These are phyloP conservation scores for Neofusicoccum ribis DNA, from an alignment of 2,329 filamentous ascomycete genomes.

Conservation along the genomic window DNA sequence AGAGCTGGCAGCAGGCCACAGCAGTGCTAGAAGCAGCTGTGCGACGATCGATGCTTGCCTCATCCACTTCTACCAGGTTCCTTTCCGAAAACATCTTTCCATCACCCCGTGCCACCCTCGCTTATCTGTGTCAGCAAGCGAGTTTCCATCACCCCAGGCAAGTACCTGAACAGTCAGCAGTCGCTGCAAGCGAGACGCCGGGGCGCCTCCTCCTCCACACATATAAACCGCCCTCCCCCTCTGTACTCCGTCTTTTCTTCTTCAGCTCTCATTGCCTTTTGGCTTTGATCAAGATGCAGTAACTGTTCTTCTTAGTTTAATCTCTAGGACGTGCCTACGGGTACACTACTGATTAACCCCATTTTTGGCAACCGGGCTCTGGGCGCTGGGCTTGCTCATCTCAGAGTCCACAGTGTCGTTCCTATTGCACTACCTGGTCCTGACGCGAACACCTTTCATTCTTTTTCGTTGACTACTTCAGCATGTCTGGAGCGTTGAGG, in stretches of 20 bases:
- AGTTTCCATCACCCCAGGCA: not conserved
- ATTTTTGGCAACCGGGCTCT: not conserved
- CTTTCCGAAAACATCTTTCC: not conserved
- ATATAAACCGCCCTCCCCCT: not conserved
- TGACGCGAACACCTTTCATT: not conserved
- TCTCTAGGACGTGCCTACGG: no score
- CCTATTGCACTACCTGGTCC: not conserved
- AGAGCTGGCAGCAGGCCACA: no score
- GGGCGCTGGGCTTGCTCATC: not conserved
- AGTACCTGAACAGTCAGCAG: not conserved
- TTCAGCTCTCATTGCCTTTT: not conserved
- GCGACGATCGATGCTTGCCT: no score
- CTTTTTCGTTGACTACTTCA: not conserved
- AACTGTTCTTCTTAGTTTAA: not conserved
- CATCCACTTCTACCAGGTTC: no score
- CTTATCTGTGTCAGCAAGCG: no score
- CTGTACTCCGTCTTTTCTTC: not conserved
- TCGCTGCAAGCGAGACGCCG: not conserved
- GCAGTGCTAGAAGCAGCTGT: no score
- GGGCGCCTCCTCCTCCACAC: not conserved
- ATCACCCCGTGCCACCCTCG: not conserved
- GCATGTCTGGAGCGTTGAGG: no score
- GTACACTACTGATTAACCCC: not conserved
- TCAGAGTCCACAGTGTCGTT: not conserved
- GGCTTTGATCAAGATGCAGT: not conserved